phyloP scores from a whole-genome alignment of 164 flowering plant species.

The Nelumbo lutea region DNA sequence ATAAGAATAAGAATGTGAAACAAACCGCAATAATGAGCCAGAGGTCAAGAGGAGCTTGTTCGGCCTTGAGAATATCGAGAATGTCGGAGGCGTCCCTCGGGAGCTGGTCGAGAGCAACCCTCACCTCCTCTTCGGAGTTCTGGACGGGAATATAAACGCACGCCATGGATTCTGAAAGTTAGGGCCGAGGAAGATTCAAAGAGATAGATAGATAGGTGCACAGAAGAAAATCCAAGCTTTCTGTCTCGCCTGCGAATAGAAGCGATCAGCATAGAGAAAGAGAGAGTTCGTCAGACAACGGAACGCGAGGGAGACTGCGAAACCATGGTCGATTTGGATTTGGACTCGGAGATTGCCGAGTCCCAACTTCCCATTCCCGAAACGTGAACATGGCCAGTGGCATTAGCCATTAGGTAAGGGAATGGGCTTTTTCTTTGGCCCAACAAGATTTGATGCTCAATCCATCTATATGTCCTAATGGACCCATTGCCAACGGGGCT shows the following conservation, averaged over 20 bases:
- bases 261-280: not conserved
- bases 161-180: constrained; percentile 42
- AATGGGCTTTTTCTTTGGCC: too few species aligned
- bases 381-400: too few species aligned
- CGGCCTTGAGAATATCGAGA: constrained; percentile 96
- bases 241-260: not conserved
- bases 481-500: too few species aligned
- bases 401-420: too few species aligned
- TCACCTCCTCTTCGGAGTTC: constrained; percentile 92
- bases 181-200: not conserved
- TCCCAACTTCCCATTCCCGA: too few species aligned
- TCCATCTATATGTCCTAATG: too few species aligned
- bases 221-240: constrained; percentile 8
- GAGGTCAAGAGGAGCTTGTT: constrained; percentile 96
- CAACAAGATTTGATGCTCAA: too few species aligned
- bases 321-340: too few species aligned
- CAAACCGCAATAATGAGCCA: constrained; percentile 96
- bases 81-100: constrained; percentile 94
- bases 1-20: not conserved
- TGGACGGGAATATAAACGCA: constrained; percentile 87
- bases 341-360: too few species aligned
- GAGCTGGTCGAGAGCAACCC: constrained; percentile 84
- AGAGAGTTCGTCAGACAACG: too few species aligned
- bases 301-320: too few species aligned
- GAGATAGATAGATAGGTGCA: not conserved